Evolutionary conservation across 2,329 filamentous ascomycete genomes (phyloP), one percentile per base, ranked within the genome.

Genomic region (Blastomyces emzantsi): DNA sequence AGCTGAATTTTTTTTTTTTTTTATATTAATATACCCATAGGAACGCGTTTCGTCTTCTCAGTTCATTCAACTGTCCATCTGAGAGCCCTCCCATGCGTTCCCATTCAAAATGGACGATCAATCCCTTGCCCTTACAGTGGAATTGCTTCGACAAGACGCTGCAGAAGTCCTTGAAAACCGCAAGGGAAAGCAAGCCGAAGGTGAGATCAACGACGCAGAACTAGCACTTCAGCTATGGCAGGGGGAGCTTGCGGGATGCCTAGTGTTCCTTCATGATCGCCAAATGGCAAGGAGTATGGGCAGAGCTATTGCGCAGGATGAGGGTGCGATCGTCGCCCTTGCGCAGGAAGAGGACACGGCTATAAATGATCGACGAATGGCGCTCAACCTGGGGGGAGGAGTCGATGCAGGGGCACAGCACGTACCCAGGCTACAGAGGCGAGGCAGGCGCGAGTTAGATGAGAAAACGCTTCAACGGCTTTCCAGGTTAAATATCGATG

Each of bases 221-320:
- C 19, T 62, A 4, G 61, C 61, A 28, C 13, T 62, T 2, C 49
- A 33, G 13, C 7, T 55, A n/a, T 57, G 56, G 36, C 61, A 56
- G 15, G 49, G 13, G 43, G 61, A 62, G 17, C 36, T 62, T 4
- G 11, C 36, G 9, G n/a, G 8, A 54, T 19, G 19, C 17, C 45
- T 45, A 25, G 3, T 9, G 11, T 28, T 25, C 22, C 61, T 55
- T 28, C 19, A 30, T 6, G 61, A 62, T 30, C 30, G 39, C 2
- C 61, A 33, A n/a, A n/a, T 62, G 17, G 61, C 61, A 9, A n/a
- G 22, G 13, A 62, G 61, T 51, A 28, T 62, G 3, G 30, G 28
- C 51, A 41, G 33, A 13, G 61, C 61, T 19, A 51, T 62, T 19
- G n/a, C 47, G 36, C 22, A 33, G n/a, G 61, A 62, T 54, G 61